A percentile compares a stretch with the other conserved stretches of the same genome.
These are phyloP conservation scores for Xylaria sp. DNA, from an alignment of 2,329 filamentous ascomycete genomes.

Conservation along the genomic window DNA sequence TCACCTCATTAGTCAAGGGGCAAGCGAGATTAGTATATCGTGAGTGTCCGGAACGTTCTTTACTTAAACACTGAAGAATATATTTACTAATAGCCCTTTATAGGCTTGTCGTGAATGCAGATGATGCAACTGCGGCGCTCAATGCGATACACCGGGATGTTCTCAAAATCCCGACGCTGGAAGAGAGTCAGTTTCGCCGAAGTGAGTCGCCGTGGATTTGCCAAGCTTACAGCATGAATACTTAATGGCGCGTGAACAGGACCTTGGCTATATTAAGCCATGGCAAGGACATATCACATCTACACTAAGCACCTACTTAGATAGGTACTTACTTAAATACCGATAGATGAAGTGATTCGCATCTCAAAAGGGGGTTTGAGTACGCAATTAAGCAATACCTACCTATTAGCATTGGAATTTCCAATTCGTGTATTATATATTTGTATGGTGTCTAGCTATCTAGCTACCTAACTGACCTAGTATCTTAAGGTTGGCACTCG, in stretches of 20 bases:
- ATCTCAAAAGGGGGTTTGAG: no score
- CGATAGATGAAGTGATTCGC: not conserved
- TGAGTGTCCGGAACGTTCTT: conserved; percentile 14
- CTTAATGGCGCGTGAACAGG: conserved; percentile 26
- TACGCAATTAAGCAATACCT: no score
- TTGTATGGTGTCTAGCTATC: no score
- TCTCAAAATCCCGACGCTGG: conserved; percentile 38
- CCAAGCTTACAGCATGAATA: not conserved
- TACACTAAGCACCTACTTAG: not conserved
- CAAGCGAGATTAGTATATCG: conserved; percentile 42
- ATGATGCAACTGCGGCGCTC: conserved; percentile 37
- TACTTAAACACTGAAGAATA: not conserved
- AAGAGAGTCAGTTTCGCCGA: conserved; percentile 35
- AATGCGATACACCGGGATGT: conserved; percentile 41
- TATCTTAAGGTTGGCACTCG: no score
- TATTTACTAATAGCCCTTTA: not conserved
- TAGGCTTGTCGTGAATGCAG: conserved; percentile 38
- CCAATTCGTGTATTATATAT: no score
- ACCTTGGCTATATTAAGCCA: conserved; percentile 38
- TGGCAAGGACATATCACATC: not conserved
- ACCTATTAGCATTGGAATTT: no score
- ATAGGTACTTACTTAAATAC: not conserved
- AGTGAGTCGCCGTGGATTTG: conserved; percentile 24
- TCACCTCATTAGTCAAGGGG: conserved; percentile 40
- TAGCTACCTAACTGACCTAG: no score